Evolutionary conservation across 2,329 filamentous ascomycete species (phyloP).

Genomic region (Trichoderma koningiopsis): DNA sequence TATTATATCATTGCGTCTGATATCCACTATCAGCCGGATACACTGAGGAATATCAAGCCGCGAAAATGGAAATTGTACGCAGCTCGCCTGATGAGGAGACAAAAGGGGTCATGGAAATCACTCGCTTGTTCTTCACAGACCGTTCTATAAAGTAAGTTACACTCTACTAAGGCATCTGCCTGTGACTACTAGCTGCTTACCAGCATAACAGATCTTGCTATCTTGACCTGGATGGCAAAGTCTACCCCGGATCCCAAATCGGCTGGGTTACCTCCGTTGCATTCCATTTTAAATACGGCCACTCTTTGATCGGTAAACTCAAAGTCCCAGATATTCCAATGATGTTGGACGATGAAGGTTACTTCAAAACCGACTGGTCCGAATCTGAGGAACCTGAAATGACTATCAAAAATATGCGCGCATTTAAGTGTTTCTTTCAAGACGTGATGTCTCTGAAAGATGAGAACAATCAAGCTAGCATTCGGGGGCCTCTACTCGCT

Average conservation of each 20-base stretch:
- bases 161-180: not conserved
- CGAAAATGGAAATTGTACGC: too few relatives aligned
- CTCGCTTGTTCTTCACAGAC: not conserved
- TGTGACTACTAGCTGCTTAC: not conserved
- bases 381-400: accelerated
- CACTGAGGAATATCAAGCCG: not conserved
- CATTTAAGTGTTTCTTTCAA: not conserved
- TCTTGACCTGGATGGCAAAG: not conserved
- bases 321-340: not conserved
- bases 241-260: not conserved
- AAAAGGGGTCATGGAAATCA: not conserved
- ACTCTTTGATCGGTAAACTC: not conserved
- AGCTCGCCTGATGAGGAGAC: not conserved
- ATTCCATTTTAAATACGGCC: accelerated
- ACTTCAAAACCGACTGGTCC: not conserved
- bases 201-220: not conserved
- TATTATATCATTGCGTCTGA: not conserved
- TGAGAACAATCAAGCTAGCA: accelerated
- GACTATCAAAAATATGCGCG: not conserved
- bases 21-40: too few relatives aligned
- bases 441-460: not conserved
- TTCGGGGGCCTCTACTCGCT: accelerated
- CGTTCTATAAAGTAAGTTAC: not conserved
- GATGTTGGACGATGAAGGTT: not conserved
- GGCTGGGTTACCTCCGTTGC: not conserved